Evolutionary conservation across 2,329 filamentous ascomycete genomes (phyloP).

Genomic region (Colletotrichum endophyticum): DNA sequence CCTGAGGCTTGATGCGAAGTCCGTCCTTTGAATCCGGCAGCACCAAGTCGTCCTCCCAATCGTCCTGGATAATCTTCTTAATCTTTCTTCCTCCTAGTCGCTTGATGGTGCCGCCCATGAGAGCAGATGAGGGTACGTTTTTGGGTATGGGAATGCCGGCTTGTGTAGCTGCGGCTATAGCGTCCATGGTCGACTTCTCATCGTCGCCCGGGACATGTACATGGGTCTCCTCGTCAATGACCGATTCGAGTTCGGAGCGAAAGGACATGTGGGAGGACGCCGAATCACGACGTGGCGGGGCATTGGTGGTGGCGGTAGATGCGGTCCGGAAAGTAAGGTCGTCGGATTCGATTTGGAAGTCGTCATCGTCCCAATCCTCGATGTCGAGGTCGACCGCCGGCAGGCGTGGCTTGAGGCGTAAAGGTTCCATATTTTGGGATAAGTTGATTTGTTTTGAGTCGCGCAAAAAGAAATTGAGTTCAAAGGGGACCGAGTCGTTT

Average conservation of each 20-base stretch:
- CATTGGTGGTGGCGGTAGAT: conserved; percentile 45
- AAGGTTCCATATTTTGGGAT: conserved; percentile 53
- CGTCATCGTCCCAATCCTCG: conserved; percentile 82
- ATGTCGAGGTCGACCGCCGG: conserved; percentile 62
- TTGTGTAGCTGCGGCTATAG: conserved; percentile 84
- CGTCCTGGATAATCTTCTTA: conserved; percentile 75
- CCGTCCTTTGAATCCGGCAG: conserved; percentile 63
- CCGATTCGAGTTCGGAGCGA: conserved; percentile 80
- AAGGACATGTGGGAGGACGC: conserved; percentile 83
- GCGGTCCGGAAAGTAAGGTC: conserved; percentile 65
- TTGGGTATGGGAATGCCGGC: conserved; percentile 91
- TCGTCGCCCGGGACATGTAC: conserved; percentile 85
- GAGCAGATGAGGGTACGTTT: conserved; percentile 85
- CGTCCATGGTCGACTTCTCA: conserved; percentile 81
- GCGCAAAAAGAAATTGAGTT: conserved; percentile 9
- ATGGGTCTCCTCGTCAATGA: conserved; percentile 83
- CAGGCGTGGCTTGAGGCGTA: conserved; percentile 57
- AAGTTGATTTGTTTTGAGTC: neutral
- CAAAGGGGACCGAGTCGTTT: neutral
- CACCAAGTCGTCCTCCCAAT: conserved; percentile 82
- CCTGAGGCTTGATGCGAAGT: conserved; percentile 69
- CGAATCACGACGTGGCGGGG: conserved; percentile 70
- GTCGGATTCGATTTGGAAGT: conserved; percentile 73
- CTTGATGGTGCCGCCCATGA: conserved; percentile 93
- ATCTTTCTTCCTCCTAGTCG: conserved; percentile 78